phyloP scores from a whole-genome alignment of 768 basidiomycete species.

The Naganishia antarctica region DNA sequence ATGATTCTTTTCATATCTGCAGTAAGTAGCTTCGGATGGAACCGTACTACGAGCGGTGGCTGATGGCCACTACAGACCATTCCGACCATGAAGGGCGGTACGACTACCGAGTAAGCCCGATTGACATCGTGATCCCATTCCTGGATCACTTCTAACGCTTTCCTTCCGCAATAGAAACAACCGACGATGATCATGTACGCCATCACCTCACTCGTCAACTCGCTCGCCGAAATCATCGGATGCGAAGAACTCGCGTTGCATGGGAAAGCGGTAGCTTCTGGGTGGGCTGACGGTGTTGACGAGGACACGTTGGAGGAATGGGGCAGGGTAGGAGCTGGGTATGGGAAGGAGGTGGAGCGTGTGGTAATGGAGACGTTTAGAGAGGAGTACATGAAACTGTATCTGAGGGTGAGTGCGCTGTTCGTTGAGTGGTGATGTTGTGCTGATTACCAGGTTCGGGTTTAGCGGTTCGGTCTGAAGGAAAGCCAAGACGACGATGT shows the following conservation, averaged over 20 bases:
- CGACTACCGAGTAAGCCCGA: conserved; percentile 63
- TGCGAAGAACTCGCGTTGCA: conserved; percentile 61
- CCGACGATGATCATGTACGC: conserved; percentile 61
- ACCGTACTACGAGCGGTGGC: too few species aligned
- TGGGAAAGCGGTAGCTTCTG: conserved; percentile 46
- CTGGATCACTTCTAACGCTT: not conserved
- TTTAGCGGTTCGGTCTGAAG: conserved; percentile 73
- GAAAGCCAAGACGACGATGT: conserved; percentile 59
- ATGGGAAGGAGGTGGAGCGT: conserved; percentile 61
- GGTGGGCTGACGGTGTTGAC: conserved; percentile 62
- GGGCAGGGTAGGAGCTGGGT: conserved; percentile 55
- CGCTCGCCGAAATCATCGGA: conserved; percentile 80
- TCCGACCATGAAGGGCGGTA: conserved; percentile 73
- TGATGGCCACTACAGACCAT: conserved; percentile 57
- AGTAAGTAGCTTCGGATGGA: too few species aligned
- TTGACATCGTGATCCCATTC: conserved; percentile 24
- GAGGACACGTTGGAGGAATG: conserved; percentile 59
- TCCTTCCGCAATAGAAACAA: conserved; percentile 38
- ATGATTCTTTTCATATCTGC: conserved; percentile 77
- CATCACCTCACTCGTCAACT: conserved; percentile 58
- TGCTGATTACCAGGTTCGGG: too few species aligned
- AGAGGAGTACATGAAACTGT: conserved; percentile 60
- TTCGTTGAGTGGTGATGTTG: not conserved
- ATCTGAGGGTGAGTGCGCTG: conserved; percentile 39
- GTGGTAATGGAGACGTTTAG: conserved; percentile 60